Conservation (phyloP, 2,329 filamentous ascomycete genomes). For the Colletotrichum orchidophilum region DNA sequence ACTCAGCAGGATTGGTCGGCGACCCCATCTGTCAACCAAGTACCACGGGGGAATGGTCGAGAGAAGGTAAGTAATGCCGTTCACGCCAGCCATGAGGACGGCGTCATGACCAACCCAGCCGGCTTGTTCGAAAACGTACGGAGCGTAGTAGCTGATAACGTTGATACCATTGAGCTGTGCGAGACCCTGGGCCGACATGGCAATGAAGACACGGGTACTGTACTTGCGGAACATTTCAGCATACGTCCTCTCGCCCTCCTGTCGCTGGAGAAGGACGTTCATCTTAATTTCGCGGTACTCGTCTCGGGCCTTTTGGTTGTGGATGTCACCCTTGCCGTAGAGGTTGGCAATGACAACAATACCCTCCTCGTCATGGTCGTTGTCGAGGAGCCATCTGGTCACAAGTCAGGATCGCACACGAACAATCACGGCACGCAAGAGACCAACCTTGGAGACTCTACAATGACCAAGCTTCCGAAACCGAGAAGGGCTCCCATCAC, state of each 20-base stretch:
- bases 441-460: slow-evolving; percentile 88
- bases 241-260: slow-evolving; percentile 94
- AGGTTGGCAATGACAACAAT: slow-evolving; percentile 98
- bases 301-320: slow-evolving; percentile 89
- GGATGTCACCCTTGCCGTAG: slow-evolving; percentile 94
- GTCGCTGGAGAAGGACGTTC: slow-evolving; percentile 90
- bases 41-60: slow-evolving; percentile 98
- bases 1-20: slow-evolving; percentile 87
- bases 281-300: slow-evolving; percentile 99
- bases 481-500: slow-evolving; percentile 90
- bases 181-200: slow-evolving; percentile 96
- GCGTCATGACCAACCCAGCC: slow-evolving; percentile 94
- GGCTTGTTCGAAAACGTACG: slow-evolving; percentile 94
- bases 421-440: slow-evolving; percentile 2
- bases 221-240: slow-evolving; percentile 95
- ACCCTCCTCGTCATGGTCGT: slow-evolving; percentile 97
- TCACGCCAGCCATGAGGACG: slow-evolving; percentile 97
- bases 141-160: slow-evolving; percentile 98
- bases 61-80: slow-evolving; percentile 86
- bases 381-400: slow-evolving; percentile 91
- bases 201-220: slow-evolving; percentile 91
- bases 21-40: slow-evolving; percentile 90
- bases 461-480: slow-evolving; percentile 88
- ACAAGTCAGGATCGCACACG: slow-evolving; percentile 6
- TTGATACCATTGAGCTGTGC: slow-evolving; percentile 99